Base-by-base conservation (phyloP, 2,329 filamentous ascomycete species). In the Raffaelea ambrosiae region DNA sequence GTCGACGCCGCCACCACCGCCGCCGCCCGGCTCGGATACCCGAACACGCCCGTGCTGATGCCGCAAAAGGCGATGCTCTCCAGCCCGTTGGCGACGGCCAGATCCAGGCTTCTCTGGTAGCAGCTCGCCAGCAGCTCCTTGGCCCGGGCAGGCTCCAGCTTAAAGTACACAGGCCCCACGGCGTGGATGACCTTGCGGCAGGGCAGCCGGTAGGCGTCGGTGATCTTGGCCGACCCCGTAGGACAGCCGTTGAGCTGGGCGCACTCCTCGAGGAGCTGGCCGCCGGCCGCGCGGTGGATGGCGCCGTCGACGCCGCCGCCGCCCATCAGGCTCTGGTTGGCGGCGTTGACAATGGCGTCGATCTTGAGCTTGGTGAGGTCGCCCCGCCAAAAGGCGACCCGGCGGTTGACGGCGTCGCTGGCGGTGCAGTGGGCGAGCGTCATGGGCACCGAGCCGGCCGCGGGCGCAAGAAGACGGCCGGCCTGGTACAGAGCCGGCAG, bases 271-370 rank as follows among this genome's bases (percentile, higher is more conserved):
- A 82, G 54, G 1, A 97, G 77, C 0, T 65, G 64, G 0, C 68
- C 76, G 0, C 93, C 93, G 1, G 93, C 91, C 38, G 84, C 88
- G 26, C 75, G 66, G 63, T 97, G 93, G 57, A 97, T 96, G 23
- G 89, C 86, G 38, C 84, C 86, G 59, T 90, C 85, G 16, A 97
- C 89, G 33, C 93, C 93, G n/a, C 89, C 88, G 46, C 93, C 93
- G 47, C 90, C 89, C 0, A 86, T 73, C 1, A 97, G 78, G 2
- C 74, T 76, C 10, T 66, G 67, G 64, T 97, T 97, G 40, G 93
- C 91, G 1, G 93, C 91, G 63, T 97, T 97, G 63, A 97, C 90
- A 56, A 96, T 93, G 54, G 85, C 84, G 59, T 89, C 87, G 41
- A 89, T 75, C 29, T 74, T 63, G 4, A 97, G 77, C 14, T 73